Evolutionary conservation across 176 grass and related monocot species (phyloP), one percentile per base, ranked within the genome.

Genomic region (Bonia amplexicaulis): DNA sequence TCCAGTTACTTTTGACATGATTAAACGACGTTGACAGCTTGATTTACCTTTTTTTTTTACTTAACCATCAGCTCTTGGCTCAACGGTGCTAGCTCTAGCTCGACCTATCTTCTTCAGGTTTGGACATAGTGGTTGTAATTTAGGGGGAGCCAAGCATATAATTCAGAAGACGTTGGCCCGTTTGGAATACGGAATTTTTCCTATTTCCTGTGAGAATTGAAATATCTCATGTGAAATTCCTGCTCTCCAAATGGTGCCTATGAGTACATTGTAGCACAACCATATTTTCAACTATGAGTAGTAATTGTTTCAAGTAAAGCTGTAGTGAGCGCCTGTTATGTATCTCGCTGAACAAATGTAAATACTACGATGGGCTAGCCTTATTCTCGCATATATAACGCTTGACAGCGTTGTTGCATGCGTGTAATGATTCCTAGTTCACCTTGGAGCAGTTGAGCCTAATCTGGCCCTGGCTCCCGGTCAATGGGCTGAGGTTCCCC

Each of bases 371-470:
- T 65, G 60, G 23, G n/a, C 6, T 76, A 33, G 47, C 71, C 82
- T 85, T 86, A 70, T 80, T 73, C 17, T 15, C 39, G n/a, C 15
- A 41, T 10, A n/a, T 12, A n/a, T 15, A 27, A 0, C 1, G 16
- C 54, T 57, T 57, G 54, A n/a, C 54, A 57, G 9, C 17, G 6
- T n/a, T 57, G 54, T 57, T 57, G 19, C 54, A 22, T 55, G 53
- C 53, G 17, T 57, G 3, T 55, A 57, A 9, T 54, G 52, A 54
- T 7, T 19, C 51, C 84, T 88, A 74, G 54, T 88, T 91, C 20
- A 81, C 78, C 10, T 1, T 80, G 33, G 60, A 77, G 71, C 90
- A 92, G 51, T 25, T 73, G 6, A 71, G 41, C 74, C 86, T 85
- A 60, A 88, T 82, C 66, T 91, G 51, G 11, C 90, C 90, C 10